phyloP scores from a whole-genome alignment of 495 filamentous ascomycete species.

The Aspergillus egyptiacus region DNA sequence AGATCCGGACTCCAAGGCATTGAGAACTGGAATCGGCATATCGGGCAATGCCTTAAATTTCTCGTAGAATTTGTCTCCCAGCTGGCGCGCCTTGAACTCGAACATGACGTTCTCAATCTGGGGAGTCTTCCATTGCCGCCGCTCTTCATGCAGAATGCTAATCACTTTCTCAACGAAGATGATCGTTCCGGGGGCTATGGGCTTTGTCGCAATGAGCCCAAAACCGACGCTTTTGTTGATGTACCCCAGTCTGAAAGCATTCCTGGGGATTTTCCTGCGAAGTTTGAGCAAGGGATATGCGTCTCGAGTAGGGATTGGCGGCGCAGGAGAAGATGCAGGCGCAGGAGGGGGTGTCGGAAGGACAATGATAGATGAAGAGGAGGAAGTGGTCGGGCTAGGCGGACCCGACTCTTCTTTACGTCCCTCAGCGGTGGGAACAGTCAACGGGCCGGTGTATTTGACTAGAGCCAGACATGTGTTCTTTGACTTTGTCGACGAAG shows the following conservation, averaged over 20 bases:
- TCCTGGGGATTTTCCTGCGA: not conserved
- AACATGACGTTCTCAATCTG: not conserved
- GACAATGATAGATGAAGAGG: not conserved
- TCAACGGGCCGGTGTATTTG: not conserved
- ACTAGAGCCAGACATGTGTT: not conserved
- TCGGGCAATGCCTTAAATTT: too few species aligned
- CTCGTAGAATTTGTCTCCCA: too few species aligned
- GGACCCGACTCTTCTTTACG: too few species aligned
- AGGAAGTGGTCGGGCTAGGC: not conserved
- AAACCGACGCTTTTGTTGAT: slow-evolving; percentile 1
- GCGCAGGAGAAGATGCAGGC: too few species aligned
- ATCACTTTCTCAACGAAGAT: slow-evolving; percentile 11
- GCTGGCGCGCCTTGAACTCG: too few species aligned
- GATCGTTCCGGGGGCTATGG: slow-evolving; percentile 8
- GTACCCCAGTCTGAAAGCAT: not conserved
- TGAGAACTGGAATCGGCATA: too few species aligned
- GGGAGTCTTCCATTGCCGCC: not conserved
- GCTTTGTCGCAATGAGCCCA: slow-evolving; percentile 7
- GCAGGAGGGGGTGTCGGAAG: not conserved
- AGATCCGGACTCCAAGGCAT: too few species aligned
- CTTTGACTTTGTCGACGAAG: not conserved
- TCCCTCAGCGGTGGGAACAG: too few species aligned
- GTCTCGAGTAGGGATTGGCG: not conserved
- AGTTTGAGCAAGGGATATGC: not conserved
- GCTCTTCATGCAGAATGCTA: not conserved